These are phyloP conservation scores for Myxozyma lipomycoides DNA, from an alignment of 805 yeast species.

Conservation along the genomic window DNA sequence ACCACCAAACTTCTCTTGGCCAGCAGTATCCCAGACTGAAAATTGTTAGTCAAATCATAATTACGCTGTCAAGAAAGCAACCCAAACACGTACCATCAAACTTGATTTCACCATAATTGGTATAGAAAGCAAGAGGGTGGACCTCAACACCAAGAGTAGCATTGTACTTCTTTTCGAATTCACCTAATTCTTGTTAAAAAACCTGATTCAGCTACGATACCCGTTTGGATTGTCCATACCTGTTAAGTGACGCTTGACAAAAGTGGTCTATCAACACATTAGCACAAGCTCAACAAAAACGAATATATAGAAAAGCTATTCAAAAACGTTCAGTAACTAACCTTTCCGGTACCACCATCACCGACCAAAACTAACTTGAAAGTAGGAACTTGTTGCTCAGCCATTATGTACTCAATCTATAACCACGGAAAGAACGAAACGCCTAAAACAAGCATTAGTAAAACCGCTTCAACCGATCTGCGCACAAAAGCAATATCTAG, in stretches of 20 bases:
- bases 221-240: too few species aligned
- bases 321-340: slow-evolving; percentile 37
- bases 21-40: slow-evolving; percentile 98
- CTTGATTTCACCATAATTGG: slow-evolving; percentile 97
- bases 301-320: background rate
- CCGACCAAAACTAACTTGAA: slow-evolving; percentile 98
- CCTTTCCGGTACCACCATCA: slow-evolving; percentile 99
- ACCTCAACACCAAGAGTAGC: slow-evolving; percentile 99
- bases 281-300: background rate
- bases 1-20: slow-evolving; percentile 99
- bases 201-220: too few species aligned
- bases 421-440: background rate
- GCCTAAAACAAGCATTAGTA: too few species aligned
- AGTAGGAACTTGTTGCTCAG: slow-evolving; percentile 64
- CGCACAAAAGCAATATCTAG: background rate
- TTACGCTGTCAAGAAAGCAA: background rate
- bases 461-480: background rate
- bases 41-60: background rate
- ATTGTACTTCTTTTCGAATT: slow-evolving; percentile 96
- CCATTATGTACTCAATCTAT: slow-evolving; percentile 12
- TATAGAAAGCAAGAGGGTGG: slow-evolving; percentile 95
- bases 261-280: slow-evolving; percentile 76
- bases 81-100: slow-evolving; percentile 51
- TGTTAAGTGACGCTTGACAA: slow-evolving; percentile 98
- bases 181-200: slow-evolving; percentile 50